These are phyloP conservation scores for Gregarina niphandrodes DNA, from an alignment of 169 alveolate genomes.

Conservation along the genomic window DNA sequence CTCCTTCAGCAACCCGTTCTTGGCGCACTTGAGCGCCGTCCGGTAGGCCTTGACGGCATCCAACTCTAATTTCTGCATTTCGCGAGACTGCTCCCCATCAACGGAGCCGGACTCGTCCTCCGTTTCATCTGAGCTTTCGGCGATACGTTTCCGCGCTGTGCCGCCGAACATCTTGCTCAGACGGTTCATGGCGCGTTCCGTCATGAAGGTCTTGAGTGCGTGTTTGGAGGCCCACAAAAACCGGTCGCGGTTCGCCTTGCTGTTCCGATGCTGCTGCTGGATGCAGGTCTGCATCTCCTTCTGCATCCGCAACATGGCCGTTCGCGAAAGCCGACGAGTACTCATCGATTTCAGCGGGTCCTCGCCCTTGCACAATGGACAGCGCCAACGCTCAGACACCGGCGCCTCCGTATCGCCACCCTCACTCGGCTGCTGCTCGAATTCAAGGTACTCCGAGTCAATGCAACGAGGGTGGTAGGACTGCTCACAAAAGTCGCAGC, in stretches of 20 bases:
- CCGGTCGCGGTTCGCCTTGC: conserved; percentile 38
- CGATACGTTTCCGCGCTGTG: conserved; percentile 14
- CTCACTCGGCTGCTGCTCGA: no score
- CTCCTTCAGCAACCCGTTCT: conserved; percentile 37
- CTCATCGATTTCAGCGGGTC: conserved; percentile 57
- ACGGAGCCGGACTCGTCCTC: conserved; percentile 6
- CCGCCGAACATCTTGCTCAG: conserved; percentile 30
- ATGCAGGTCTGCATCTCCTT: conserved; percentile 45
- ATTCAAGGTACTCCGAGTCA: conserved; percentile 38
- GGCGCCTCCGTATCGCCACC: background rate
- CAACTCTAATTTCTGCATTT: conserved; percentile 8
- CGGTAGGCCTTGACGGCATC: conserved; percentile 10
- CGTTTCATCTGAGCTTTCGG: no score
- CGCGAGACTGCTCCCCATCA: conserved; percentile 6
- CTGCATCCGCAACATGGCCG: conserved; percentile 41
- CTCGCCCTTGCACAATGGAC: conserved; percentile 60
- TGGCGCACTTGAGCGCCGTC: conserved; percentile 18
- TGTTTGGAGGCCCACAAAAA: conserved; percentile 43
- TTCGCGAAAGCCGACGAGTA: conserved; percentile 54
- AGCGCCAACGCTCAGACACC: conserved; percentile 55
- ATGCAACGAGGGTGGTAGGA: conserved; percentile 59
- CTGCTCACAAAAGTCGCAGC: conserved; percentile 62
- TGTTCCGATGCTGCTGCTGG: conserved; percentile 34
- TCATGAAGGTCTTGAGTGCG: conserved; percentile 45
- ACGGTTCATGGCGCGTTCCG: conserved; percentile 32